phyloP scores from a whole-genome alignment of 2,329 filamentous ascomycete genomes.

The Neoscytalidium dimidiatum region DNA sequence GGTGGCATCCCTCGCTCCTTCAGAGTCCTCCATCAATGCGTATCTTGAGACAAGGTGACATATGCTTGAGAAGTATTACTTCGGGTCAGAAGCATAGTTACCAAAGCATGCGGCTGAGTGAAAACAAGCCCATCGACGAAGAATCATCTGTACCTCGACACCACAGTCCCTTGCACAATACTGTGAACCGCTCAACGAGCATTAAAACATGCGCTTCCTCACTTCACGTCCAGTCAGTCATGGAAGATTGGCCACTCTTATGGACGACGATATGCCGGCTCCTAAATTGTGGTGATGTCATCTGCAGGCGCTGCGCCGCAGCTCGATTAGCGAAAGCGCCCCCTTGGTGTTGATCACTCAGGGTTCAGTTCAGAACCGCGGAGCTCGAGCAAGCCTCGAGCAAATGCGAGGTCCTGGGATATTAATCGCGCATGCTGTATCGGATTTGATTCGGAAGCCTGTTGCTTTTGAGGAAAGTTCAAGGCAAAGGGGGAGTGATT shows the following conservation, averaged over 20 bases:
- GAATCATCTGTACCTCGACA: too few relatives aligned
- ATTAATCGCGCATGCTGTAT: constrained; percentile 14
- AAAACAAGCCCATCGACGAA: not conserved
- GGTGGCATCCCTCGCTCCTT: too few relatives aligned
- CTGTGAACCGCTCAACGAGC: not conserved
- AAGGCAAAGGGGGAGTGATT: constrained; percentile 7
- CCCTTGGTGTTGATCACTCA: constrained; percentile 8
- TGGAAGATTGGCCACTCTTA: not conserved
- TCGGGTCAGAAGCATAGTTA: too few relatives aligned
- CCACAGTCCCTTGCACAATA: too few relatives aligned
- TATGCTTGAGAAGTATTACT: too few relatives aligned
- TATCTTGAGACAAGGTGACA: too few relatives aligned
- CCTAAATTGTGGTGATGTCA: constrained; percentile 12
- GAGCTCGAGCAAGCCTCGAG: not conserved
- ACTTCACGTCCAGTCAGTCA: not conserved
- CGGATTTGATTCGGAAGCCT: constrained; percentile 1
- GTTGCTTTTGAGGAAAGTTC: not conserved
- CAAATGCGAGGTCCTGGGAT: not conserved
- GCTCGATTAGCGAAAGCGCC: constrained; percentile 9
- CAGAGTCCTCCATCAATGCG: too few relatives aligned
- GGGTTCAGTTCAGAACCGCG: constrained; percentile 5
- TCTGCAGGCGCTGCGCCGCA: not conserved
- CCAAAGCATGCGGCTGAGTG: too few relatives aligned
- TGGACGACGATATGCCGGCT: not conserved
- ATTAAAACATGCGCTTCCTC: not conserved